These are phyloP conservation scores for carrot (Daucus carota) DNA, from an alignment of 129 eudicot genomes.

Conservation along the genomic window DH1_v3.0 NC_030387.2:1745001-1745500, in stretches of 20 bases:
- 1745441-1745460: neutral
- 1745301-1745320: slow-evolving; percentile 69
- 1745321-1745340: slow-evolving; percentile 71
- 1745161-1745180: neutral
- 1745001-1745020: no score
- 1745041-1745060: neutral
- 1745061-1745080: neutral
- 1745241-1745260: slow-evolving; percentile 35
- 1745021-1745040: neutral
- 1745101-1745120: neutral
- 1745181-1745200: neutral
- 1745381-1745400: neutral
- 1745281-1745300: slow-evolving; percentile 55
- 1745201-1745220: neutral
- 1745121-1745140: neutral
- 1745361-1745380: slow-evolving; percentile 85
- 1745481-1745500: slow-evolving; percentile 1
- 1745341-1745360: slow-evolving; percentile 75
- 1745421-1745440: neutral
- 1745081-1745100: neutral
- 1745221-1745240: neutral
- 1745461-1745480: neutral
- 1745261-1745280: slow-evolving; percentile 54
- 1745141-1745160: neutral
- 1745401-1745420: neutral